Evolutionary conservation across 2,329 filamentous ascomycete genomes (phyloP).

Genomic region (Thielaviopsis cerberus): DNA sequence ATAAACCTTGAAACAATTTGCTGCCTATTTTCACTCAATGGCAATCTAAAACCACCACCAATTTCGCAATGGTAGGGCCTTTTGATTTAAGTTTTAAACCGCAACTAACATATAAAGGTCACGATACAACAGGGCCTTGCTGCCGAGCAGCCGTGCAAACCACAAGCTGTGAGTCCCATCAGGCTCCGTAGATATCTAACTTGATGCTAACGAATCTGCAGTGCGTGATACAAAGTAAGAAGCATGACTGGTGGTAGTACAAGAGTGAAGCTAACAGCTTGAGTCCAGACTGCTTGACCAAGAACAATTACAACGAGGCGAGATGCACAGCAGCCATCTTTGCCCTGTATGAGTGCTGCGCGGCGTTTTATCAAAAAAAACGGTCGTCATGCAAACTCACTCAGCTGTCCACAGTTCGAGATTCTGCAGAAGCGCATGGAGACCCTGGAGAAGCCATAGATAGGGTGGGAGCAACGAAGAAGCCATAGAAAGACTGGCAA

Average conservation of each 20-base stretch:
- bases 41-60: neutral
- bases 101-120: conserved; percentile 1
- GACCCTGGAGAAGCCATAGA: neutral
- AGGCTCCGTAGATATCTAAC: conserved; percentile 2
- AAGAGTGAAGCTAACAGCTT: conserved; percentile 67
- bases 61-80: neutral
- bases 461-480: too few species aligned
- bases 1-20: too few species aligned
- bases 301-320: conserved; percentile 68
- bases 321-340: conserved; percentile 64
- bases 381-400: conserved; percentile 56
- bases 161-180: conserved; percentile 46
- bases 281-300: conserved; percentile 73
- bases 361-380: conserved; percentile 66
- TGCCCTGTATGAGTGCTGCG: conserved; percentile 84
- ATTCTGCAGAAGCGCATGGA: conserved; percentile 37
- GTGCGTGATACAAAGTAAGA: conserved; percentile 77
- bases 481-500: too few species aligned
- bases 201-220: conserved; percentile 22
- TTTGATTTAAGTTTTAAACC: neutral
- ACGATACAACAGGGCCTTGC: conserved; percentile 9
- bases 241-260: neutral
- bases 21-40: neutral
- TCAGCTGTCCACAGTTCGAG: conserved; percentile 69
- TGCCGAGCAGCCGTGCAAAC: conserved; percentile 64